These are phyloP conservation scores for Pichia sp. DNA, from an alignment of 1,139 yeast genomes.

Conservation along the genomic window DNA sequence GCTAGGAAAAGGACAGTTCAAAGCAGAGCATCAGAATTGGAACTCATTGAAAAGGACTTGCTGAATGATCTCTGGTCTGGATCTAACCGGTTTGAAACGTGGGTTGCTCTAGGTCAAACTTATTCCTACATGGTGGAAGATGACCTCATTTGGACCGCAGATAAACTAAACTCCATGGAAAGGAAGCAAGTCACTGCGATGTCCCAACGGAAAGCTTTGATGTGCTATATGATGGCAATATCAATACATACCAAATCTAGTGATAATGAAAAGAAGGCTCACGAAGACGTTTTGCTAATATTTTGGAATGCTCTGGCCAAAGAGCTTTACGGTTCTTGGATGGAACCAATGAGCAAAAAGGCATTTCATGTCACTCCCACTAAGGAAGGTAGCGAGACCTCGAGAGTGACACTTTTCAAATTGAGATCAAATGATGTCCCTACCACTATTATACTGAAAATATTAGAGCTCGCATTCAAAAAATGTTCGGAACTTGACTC, in stretches of 20 bases:
- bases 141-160: conserved; percentile 87
- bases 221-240: conserved; percentile 76
- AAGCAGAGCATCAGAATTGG: conserved; percentile 75
- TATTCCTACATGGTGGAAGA: conserved; percentile 78
- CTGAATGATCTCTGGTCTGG: conserved; percentile 62
- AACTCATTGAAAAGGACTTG: conserved; percentile 60
- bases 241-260: conserved; percentile 34
- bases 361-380: conserved; percentile 38
- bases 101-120: conserved; percentile 81
- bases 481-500: conserved; percentile 38
- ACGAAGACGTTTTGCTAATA: conserved; percentile 31
- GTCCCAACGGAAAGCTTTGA: conserved; percentile 60
- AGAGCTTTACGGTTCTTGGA: conserved; percentile 54
- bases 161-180: conserved; percentile 61
- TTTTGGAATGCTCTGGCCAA: conserved; percentile 55
- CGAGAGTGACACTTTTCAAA: conserved; percentile 2
- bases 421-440: conserved; percentile 20
- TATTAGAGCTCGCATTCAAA: conserved; percentile 31
- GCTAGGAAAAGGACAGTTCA: conserved; percentile 68
- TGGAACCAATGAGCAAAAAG: conserved; percentile 62
- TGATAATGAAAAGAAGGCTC: conserved; percentile 18
- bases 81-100: conserved; percentile 68
- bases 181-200: conserved; percentile 57
- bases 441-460: conserved; percentile 17
- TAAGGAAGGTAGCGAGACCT: background rate